These are phyloP conservation scores for Dichotomopilus funicola DNA, from an alignment of 2,329 filamentous ascomycete species.

Conservation along the genomic window DNA sequence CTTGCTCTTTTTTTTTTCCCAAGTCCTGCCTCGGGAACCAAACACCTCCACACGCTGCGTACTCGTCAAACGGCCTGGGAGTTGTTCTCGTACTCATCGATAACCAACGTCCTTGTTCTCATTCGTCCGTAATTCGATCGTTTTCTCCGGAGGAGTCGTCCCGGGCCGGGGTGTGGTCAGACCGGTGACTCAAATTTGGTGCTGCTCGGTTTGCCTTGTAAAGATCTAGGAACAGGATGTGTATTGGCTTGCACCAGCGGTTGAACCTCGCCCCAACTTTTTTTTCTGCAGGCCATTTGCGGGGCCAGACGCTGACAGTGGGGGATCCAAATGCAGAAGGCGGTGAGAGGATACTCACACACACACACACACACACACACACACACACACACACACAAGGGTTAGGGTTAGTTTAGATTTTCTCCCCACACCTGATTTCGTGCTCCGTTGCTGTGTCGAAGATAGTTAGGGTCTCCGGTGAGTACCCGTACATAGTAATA, in stretches of 20 bases:
- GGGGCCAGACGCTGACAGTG: background rate
- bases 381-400: background rate
- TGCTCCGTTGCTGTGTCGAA: too few relatives aligned
- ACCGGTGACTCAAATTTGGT: constrained; percentile 13
- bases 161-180: background rate
- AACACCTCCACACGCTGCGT: background rate
- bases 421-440: too few relatives aligned
- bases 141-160: background rate
- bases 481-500: too few relatives aligned
- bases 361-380: too few relatives aligned
- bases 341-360: background rate
- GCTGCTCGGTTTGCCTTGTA: background rate
- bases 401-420: background rate
- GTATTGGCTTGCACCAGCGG: background rate
- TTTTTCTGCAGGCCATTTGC: constrained; percentile 5
- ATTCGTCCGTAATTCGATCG: background rate
- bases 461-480: too few relatives aligned
- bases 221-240: background rate
- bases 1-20: too few relatives aligned
- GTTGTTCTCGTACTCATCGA: background rate
- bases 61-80: background rate
- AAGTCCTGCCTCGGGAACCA: background rate
- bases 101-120: background rate
- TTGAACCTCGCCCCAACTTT: background rate
- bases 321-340: background rate